Evolutionary conservation across 768 basidiomycete genomes (phyloP).

Genomic region (Lyophyllum decastes): DNA sequence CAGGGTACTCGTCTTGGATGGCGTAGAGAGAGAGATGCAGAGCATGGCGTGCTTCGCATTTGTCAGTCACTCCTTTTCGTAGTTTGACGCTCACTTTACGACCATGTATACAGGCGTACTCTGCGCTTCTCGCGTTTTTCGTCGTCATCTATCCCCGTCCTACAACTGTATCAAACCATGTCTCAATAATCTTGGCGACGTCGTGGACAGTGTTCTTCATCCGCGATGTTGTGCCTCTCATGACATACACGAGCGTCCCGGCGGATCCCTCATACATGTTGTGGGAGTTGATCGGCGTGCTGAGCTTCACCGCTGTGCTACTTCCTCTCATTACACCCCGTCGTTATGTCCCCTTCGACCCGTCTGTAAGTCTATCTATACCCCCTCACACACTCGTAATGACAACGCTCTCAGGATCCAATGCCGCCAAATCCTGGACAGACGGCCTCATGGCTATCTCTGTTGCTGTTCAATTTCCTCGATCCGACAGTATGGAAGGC

Average conservation of each 20-base stretch:
- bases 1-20: conserved; percentile 1
- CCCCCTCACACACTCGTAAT: not conserved
- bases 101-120: conserved; percentile 15
- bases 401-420: conserved; percentile 28
- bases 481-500: conserved; percentile 50
- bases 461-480: conserved; percentile 50
- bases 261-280: conserved; percentile 47
- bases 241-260: conserved; percentile 50
- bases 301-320: conserved; percentile 44
- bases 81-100: not conserved
- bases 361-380: conserved; percentile 26
- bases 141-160: conserved; percentile 6
- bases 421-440: conserved; percentile 46
- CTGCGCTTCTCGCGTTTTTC: conserved; percentile 12
- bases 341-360: conserved; percentile 57
- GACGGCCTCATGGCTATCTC: conserved; percentile 45
- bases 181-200: conserved; percentile 5
- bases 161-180: conserved; percentile 6
- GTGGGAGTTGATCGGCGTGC: conserved; percentile 53
- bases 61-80: conserved; percentile 2
- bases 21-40: not conserved
- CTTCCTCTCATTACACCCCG: conserved; percentile 58
- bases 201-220: conserved; percentile 45
- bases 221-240: conserved; percentile 59
- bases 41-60: conserved; percentile 7